Base-by-base conservation (phyloP, 129 eudicot species). In the Lonicera japonica region DNA sequence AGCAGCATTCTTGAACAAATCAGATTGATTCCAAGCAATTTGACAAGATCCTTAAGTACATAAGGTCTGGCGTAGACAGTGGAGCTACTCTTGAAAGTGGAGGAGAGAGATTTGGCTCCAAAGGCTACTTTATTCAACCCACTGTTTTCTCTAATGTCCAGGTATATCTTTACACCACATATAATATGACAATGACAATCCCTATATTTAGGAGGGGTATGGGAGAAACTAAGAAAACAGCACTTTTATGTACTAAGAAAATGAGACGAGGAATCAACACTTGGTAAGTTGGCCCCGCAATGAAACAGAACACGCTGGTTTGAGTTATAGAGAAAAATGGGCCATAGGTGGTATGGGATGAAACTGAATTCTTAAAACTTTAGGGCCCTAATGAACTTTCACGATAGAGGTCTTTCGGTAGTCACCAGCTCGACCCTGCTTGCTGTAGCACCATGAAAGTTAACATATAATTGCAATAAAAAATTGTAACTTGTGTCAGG, bases 11-110 rank as follows among this genome's bases (percentile, higher is more conserved):
- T 8, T 63, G 29, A 45, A 19, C 25, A 20, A 24, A 47, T 6
- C 65, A 82, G 85, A 66, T 79, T 36, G 85, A 79, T 56, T 41
- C 60, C 12, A 75, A 75, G 50, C 89, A 83, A 43, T 83, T 75
- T 54, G 63, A 79, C 21, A 83, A 83, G 72, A 72, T 83, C 50
- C 70, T 83, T 39, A 59, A 52, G 66, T 83, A 75, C 57, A 79
- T 83, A 22, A 69, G 41, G 56, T 62, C 77, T n/a, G 89, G 89
- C 21, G 17, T 68, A 13, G 83, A 79, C 13, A 54, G 80, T 62
- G 89, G 83, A 62, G 89, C 89, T 21, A 75, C 65, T 6, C 89
- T 83, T 22, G 89, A 83, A 67, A 76, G 80, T 15, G 85, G 85
- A 59, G 89, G 89, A 22, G 85, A 79, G 11, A 72, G 72, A 67